Percentiles rank a stretch among this genome's conserved stretches.
phyloP scores from a whole-genome alignment of 352 stramenopile genomes.

The Pythium diclinum region DNA sequence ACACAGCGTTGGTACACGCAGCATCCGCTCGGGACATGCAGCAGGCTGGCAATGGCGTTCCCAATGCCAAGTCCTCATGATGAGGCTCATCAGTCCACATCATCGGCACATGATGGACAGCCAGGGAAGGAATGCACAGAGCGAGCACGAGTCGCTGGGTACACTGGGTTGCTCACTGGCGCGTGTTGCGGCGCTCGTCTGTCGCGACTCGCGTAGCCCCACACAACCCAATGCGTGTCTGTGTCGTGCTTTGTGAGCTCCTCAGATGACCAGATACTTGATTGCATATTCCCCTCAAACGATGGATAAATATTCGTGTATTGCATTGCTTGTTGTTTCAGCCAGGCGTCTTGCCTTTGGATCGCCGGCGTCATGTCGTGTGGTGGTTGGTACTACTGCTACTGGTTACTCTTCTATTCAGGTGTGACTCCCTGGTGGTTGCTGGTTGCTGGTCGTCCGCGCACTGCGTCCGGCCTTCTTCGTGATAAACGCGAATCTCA shows the following conservation, averaged over 20 bases:
- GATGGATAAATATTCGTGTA: constrained; percentile 3
- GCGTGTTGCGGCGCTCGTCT: background rate
- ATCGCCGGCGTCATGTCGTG: background rate
- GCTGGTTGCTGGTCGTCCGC: background rate
- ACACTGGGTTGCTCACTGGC: background rate
- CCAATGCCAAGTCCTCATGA: background rate
- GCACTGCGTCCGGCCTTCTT: background rate
- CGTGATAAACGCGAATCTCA: too few relatives aligned
- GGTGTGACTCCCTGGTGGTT: too few relatives aligned
- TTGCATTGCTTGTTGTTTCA: background rate
- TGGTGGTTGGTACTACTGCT: background rate
- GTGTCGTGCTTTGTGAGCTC: background rate
- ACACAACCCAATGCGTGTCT: background rate
- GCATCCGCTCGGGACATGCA: background rate
- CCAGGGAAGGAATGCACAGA: too few relatives aligned
- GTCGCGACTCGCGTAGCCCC: background rate
- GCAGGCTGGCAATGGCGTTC: background rate
- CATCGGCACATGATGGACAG: background rate
- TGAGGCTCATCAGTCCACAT: too few relatives aligned
- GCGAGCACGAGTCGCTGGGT: background rate
- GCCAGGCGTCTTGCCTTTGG: background rate
- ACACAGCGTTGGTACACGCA: background rate
- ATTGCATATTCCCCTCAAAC: background rate
- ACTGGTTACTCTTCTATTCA: background rate
- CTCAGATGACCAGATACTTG: too few relatives aligned